Percentiles rank a stretch among this genome's conserved stretches.
phyloP scores from a whole-genome alignment of 163 green algal species.

The Botryococcus braunii region DNA sequence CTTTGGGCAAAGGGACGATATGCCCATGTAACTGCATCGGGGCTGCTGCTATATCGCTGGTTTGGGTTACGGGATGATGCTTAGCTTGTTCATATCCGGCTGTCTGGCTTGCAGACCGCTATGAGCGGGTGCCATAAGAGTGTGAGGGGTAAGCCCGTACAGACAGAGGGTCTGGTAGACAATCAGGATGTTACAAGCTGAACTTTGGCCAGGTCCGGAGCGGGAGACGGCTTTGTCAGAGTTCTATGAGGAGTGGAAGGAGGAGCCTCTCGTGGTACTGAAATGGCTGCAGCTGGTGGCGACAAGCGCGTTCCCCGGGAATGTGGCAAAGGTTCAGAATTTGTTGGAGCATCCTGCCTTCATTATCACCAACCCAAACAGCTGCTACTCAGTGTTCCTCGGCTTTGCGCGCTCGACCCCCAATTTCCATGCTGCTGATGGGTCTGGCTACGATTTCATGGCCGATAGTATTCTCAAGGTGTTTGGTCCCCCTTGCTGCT shows the following conservation, averaged over 20 bases:
- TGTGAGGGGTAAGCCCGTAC: too few species aligned
- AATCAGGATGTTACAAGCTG: background rate
- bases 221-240: slow-evolving; percentile 56
- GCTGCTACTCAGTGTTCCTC: slow-evolving; percentile 59
- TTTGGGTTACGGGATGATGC: too few species aligned
- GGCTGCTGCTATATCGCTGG: too few species aligned
- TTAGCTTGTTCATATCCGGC: too few species aligned
- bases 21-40: too few species aligned
- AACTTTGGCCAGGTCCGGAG: slow-evolving; percentile 30
- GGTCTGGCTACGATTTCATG: slow-evolving; percentile 89
- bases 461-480: slow-evolving; percentile 72
- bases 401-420: slow-evolving; percentile 68
- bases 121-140: too few species aligned
- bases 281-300: slow-evolving; percentile 93
- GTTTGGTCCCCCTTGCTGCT: slow-evolving; percentile 2
- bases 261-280: slow-evolving; percentile 85
- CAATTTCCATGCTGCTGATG: slow-evolving; percentile 94
- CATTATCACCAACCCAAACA: slow-evolving; percentile 94
- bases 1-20: too few species aligned
- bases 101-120: too few species aligned
- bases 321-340: slow-evolving; percentile 57
- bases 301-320: too few species aligned
- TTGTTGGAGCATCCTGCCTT: slow-evolving; percentile 79
- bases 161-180: background rate
- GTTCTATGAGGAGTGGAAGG: slow-evolving; percentile 89